Evolutionary conservation across 768 basidiomycete species (phyloP), one percentile per base, ranked within the genome.

Genomic region (Lactarius trivialis): DNA sequence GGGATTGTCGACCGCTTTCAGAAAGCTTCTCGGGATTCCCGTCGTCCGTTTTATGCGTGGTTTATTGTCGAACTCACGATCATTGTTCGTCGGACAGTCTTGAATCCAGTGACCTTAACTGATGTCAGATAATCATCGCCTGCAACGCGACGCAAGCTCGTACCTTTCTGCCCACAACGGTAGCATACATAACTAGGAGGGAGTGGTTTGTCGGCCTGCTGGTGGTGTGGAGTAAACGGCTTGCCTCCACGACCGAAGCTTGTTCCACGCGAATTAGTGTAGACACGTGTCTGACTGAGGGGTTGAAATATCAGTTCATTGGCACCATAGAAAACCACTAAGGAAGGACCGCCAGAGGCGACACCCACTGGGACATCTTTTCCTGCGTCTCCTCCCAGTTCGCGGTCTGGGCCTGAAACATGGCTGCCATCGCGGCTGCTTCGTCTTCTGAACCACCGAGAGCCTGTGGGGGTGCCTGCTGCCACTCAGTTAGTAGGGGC

Each of bases 301-400:
- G 56, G 24, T 32, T 30, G 19, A 67, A 73, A 67, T 68, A 67
- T 28, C 76, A 75, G 79, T 85, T 82, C 81, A 89, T 90, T 85
- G 89, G 88, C 82, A 89, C 90, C 85, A 89, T 87, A 89, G 68
- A 74, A 70, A 76, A 12, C 81, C 87, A 88, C 84, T 85, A 87
- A 76, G 81, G 78, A 77, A 80, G 74, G 77, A 78, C 77, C 73
- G 73, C 71, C 70, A 69, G 74, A 72, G 81, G 79, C 78, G 77
- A 84, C 79, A 94, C 95, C 80, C 81, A 99, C 97, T 93, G 88
- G 73, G 94, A 89, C 95, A 99, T 98, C 82, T 96, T 93, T 82
- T 98, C 94, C 78, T 98, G 93, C 71, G 94, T 89, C 82, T 95
- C 91, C 79, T 97, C 90, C 97, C 96, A 99, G 75, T 94, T 91